Percentiles rank a stretch among this genome's conserved stretches.
Evolutionary conservation across 441 rosid genomes (phyloP).

Genomic region (Viola pubescens): DNA sequence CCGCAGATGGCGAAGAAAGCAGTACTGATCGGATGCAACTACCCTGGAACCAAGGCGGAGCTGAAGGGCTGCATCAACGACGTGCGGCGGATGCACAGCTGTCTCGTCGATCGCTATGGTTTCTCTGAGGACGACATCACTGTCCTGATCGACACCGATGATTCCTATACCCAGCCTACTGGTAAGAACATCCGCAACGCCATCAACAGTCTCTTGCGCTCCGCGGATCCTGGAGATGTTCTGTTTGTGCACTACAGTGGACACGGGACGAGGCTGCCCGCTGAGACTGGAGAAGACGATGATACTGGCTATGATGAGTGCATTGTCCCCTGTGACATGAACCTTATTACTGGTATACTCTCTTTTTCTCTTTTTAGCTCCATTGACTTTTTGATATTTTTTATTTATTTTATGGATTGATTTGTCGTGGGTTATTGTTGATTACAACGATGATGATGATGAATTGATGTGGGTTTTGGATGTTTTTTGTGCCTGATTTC

Average conservation of each 20-base stretch:
- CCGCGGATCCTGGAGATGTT: slow-evolving; percentile 52
- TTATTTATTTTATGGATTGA: neutral
- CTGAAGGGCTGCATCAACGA: slow-evolving; percentile 88
- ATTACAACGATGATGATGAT: no score
- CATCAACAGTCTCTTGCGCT: slow-evolving; percentile 41
- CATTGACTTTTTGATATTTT: neutral
- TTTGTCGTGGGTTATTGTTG: no score
- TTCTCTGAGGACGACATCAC: slow-evolving; percentile 59
- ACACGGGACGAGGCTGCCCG: slow-evolving; percentile 88
- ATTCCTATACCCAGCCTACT: slow-evolving; percentile 51
- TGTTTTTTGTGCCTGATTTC: neutral
- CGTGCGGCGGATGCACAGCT: slow-evolving; percentile 54
- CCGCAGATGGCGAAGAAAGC: slow-evolving; percentile 59
- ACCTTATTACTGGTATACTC: slow-evolving; percentile 66
- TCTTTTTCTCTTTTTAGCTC: neutral
- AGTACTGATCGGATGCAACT: slow-evolving; percentile 77
- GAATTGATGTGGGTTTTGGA: neutral
- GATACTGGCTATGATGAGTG: slow-evolving; percentile 94
- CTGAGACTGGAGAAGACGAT: slow-evolving; percentile 96
- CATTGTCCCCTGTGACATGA: slow-evolving; percentile 93
- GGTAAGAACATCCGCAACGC: slow-evolving; percentile 70
- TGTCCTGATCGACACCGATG: slow-evolving; percentile 68
- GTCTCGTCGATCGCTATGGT: slow-evolving; percentile 64
- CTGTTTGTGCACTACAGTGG: slow-evolving; percentile 92
- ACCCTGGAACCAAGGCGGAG: slow-evolving; percentile 83